Percentiles rank a stretch among this genome's conserved stretches.
phyloP scores from a whole-genome alignment of 2,329 filamentous ascomycete species.

The Penicillium occitanis region DNA sequence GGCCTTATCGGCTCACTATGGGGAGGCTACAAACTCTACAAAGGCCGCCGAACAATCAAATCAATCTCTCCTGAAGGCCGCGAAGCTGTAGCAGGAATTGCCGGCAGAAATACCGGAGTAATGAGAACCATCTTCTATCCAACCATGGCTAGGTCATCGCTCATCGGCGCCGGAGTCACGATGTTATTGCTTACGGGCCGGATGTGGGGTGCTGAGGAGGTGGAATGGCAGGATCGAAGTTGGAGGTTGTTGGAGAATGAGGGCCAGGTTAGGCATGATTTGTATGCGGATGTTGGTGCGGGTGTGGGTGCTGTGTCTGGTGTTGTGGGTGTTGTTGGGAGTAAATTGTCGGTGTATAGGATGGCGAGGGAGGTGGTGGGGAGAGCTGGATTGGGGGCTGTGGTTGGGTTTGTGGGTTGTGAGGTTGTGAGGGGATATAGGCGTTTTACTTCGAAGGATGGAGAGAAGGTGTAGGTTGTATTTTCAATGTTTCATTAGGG shows the following conservation, averaged over 20 bases:
- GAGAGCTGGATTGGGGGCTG: background rate
- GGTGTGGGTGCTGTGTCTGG: background rate
- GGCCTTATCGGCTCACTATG: conserved; percentile 50
- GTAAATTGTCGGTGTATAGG: background rate
- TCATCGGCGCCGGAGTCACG: conserved; percentile 49
- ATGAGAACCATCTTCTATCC: conserved; percentile 43
- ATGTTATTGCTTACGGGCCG: conserved; percentile 46
- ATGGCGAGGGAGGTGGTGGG: background rate
- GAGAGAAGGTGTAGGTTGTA: background rate
- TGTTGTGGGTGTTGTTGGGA: background rate
- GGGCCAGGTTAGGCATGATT: conserved; percentile 47
- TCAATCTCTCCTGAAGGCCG: no score
- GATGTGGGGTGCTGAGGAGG: conserved; percentile 58
- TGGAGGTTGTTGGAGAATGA: conserved; percentile 62
- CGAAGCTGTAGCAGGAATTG: background rate
- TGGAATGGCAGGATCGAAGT: conserved; percentile 65
- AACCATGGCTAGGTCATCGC: conserved; percentile 48
- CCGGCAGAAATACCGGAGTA: background rate
- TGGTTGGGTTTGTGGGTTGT: conserved; percentile 6
- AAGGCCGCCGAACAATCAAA: background rate
- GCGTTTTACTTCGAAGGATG: background rate
- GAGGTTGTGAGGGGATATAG: background rate
- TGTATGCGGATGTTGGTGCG: conserved; percentile 3
- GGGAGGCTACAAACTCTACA: conserved; percentile 22
- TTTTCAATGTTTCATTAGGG: background rate